Evolutionary conservation across 2,329 filamentous ascomycete species (phyloP), one percentile per base, ranked within the genome.

Genomic region (Diplodia intermedia): DNA sequence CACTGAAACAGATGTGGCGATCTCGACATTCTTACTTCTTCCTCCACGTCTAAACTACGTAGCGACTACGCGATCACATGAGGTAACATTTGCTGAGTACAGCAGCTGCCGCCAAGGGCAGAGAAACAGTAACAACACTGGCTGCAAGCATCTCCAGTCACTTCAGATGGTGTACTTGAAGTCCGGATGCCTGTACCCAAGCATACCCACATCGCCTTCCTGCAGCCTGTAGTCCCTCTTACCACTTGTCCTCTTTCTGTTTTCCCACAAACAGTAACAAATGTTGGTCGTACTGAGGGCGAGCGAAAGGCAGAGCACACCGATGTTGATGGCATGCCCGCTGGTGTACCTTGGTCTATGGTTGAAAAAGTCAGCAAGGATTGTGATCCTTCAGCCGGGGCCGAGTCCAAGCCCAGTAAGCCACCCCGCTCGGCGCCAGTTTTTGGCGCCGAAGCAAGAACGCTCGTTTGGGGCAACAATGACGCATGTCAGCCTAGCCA

Each of bases 131-230:
- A 20, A n/a, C 18, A 47, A 47, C 18, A 2, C 3, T 11, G 9
- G 3, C 18, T 20, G 18, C 43, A 47, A 20, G 8, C n/a, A 47
- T 47, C 43, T 20, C 18, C 20, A 20, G 9, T 47, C 43, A 47
- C 18, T 20, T 63, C 60, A 72, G 31, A 71, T 57, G 6, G 75
- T 76, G 52, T 76, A 77, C 66, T 70, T 74, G 62, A 77, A 78
- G 15, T 62, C 67, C 1, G 75, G 75, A 70, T 77, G 75, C 11
- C 73, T 68, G 70, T 77, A 74, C 8, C 75, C 75, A 23, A 77
- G 66, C 69, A 65, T 70, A 9, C 61, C 71, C 9, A 72, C 75
- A 50, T 75, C 70, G n/a, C 69, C 71, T 47, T 74, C 71, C 20
- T 66, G 40, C n/a, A 77, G 50, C 33, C 74, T 70, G 11, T 71